Evolutionary conservation across 2,329 filamentous ascomycete genomes (phyloP), one percentile per base, ranked within the genome.

Genomic region (Diplocarpon rosae): DNA sequence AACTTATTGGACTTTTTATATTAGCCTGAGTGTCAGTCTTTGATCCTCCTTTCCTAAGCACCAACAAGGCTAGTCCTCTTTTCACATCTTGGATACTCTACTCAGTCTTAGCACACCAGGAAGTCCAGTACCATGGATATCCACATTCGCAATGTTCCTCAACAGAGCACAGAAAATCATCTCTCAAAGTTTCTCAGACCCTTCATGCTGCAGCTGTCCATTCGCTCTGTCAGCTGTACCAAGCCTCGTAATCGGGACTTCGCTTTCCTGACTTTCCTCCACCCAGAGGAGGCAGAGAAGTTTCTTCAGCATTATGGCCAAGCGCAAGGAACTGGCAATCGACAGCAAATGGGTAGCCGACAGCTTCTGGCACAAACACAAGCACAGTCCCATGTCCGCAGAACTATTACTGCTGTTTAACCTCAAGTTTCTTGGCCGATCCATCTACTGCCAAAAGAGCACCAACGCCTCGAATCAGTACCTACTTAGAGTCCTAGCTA

Each of bases 91-190:
- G 20, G 20, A 7, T 7, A 24, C 20, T 7, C 20, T 24, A 24
- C 20, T 24, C 20, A 24, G 20, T 24, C 20, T 24, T 7, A 24
- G 7, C 3, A 24, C 41, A 51, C 0, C 27, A 46, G 3, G 52
- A 64, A 48, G 63, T 63, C 3, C 50, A 52, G 60, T 30, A 38
- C 11, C 27, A 44, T 44, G 42, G 42, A 44, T 10, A 35, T 44
- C 28, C 34, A 37, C 36, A 39, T 44, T 39, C 27, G 36, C 2
- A 34, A 44, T 33, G 42, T 44, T 9, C 42, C 42, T 13, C 29
- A 44, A 16, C 36, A 44, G 36, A 34, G 37, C 16, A 44, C 42
- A 7, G 35, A 44, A 28, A 42, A 42, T 17, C n/a, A 30, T 31
- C 24, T 43, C 5, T 14, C 28, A 11, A 38, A 39, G 9, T 17